Base-by-base conservation (phyloP, 208 protist species). In the Leishmania major region DNA sequence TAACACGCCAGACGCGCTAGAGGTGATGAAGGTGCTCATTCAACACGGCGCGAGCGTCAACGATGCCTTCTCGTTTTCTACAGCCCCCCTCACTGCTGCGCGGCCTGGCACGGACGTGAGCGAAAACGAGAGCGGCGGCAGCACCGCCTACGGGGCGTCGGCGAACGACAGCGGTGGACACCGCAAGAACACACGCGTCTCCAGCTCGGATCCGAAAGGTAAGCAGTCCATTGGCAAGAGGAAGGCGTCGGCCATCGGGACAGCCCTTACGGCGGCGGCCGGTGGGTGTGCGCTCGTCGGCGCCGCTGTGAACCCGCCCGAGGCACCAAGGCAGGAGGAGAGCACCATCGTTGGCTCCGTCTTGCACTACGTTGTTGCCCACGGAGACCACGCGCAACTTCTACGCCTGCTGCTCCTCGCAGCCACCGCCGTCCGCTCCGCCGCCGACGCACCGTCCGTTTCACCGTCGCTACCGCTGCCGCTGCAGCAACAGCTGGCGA, bases 291-390 rank as follows among this genome's bases (percentile, higher is more conserved):
- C 55, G 51, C 28, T 35, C 45, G 77, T 25, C 28, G 37, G 28
- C 31, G 10, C 64, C 17, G 77, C 28, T 22, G 17, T 37, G 47
- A 66, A 37, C 45, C 25, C 35, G 17, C 43, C 67, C 64, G 77
- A 73, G 59, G 62, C 77, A 31, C 77, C 77, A 22, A 4, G 59
- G n/a, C 53, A 82, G 1, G 75, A 81, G 49, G 78, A 77, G 31
- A 13, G 10, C 37, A 72, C 45, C 13, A 78, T 84, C 35, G 60
- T 78, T 4, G 93, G 93, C 6, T 91, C 91, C 0, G 37, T 96
- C n/a, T 57, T 96, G 81, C 93, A 96, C 81, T 92, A 93, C 70
- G 80, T 95, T n/a, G 88, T 96, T 47, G 85, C 87, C 62, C 82
- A 90, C 57, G 87, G 88, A 28, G 92, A 96, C 57, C 88, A 89